Percentiles rank a stretch among this genome's conserved stretches.
Evolutionary conservation across 2,329 filamentous ascomycete species (phyloP).

Genomic region (Apiospora phragmitis): DNA sequence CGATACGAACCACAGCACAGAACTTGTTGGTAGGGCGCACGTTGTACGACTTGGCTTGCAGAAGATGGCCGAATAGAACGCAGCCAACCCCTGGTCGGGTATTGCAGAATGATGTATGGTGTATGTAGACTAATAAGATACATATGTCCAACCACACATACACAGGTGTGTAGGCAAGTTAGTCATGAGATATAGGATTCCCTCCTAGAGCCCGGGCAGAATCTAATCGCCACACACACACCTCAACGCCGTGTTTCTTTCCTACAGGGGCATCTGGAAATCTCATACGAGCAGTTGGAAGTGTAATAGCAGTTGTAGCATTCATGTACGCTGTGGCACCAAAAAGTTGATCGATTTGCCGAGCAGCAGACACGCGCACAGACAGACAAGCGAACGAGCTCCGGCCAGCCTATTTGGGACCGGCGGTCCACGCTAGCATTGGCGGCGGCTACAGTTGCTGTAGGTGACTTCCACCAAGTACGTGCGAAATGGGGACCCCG

Average conservation of each 20-base stretch:
- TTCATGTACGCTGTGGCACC: neutral
- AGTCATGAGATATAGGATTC: neutral
- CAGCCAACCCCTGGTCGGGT: neutral
- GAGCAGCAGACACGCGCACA: slow-evolving; percentile 4
- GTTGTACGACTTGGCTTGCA: neutral
- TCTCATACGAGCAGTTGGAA: neutral
- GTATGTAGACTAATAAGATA: no score
- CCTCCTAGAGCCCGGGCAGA: neutral
- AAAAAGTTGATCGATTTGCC: slow-evolving; percentile 12
- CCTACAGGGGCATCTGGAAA: neutral
- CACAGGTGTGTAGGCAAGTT: neutral
- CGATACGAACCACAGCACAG: neutral
- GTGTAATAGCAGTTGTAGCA: neutral
- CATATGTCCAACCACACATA: neutral
- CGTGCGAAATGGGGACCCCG: neutral
- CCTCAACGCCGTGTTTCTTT: neutral
- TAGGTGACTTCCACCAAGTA: neutral
- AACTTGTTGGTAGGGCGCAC: neutral
- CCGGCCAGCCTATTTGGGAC: slow-evolving; percentile 7
- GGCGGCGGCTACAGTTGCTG: slow-evolving; percentile 1
- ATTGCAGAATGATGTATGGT: neutral
- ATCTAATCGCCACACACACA: neutral
- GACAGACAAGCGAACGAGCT: neutral
- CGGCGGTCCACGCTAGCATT: neutral
- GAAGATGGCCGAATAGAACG: neutral